Evolutionary conservation across 2,329 filamentous ascomycete species (phyloP).

Genomic region (Hypomyces perniciosus): DNA sequence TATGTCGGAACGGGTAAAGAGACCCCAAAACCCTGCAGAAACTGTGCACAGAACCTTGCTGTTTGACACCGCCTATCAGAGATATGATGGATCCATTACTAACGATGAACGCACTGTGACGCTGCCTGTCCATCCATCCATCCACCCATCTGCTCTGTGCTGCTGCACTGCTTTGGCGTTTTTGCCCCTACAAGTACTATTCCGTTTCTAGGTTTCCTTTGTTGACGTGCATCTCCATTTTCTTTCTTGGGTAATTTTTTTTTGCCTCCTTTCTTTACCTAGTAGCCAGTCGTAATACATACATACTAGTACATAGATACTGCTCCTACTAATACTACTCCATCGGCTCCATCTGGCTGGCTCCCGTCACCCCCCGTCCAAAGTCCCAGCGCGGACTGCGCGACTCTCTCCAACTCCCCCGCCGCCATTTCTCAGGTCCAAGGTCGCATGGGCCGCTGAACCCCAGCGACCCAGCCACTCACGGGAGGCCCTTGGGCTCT

Average conservation of each 20-base stretch:
- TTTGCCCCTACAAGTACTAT: background rate
- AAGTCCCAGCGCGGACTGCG: no score
- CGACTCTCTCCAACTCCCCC: background rate
- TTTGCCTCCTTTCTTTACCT: background rate
- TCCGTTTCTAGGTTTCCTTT: background rate
- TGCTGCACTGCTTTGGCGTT: no score
- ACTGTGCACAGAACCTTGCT: background rate
- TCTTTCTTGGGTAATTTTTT: background rate
- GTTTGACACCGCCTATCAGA: background rate
- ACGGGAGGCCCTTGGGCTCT: background rate
- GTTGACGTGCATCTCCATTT: background rate
- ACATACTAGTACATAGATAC: no score
- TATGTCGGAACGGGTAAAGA: no score
- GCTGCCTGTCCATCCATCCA: no score
- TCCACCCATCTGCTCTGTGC: no score
- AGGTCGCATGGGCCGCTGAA: background rate
- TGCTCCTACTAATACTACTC: background rate
- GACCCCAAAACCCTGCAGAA: no score
- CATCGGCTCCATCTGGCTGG: background rate
- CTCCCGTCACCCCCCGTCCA: no score
- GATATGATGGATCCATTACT: background rate
- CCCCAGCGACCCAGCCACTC: background rate
- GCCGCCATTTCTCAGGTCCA: background rate
- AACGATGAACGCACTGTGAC: no score
- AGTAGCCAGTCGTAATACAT: background rate